Base-by-base conservation (phyloP, 345 rosid genomes). In the Acer yangbiense region DNA sequence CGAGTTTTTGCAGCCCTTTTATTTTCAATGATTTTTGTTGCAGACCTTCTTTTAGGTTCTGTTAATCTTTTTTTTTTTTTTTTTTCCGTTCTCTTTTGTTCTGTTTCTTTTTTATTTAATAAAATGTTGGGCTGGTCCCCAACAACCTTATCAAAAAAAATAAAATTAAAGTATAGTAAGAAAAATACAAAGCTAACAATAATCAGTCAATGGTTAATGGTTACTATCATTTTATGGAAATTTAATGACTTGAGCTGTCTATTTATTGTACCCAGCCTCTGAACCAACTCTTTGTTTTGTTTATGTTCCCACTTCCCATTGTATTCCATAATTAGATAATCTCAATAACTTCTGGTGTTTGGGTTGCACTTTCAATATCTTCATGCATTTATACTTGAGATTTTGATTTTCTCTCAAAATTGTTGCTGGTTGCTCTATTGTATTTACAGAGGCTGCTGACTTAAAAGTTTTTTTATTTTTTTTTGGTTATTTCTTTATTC, bases 181-280 rank as follows among this genome's bases (percentile, higher is more conserved):
- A 35, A 32, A 32, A 32, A 32, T 32, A 32, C 35, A 32, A 32
- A 32, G 35, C 35, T 32, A 32, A 6, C 35, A 7, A 44, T 2
- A 8, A 10, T 11, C 52, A 46, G 52, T 46, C 3, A 1, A 46
- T 18, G 11, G 55, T 68, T 57, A 39, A 20, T 74, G 74, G 50
- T 50, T 58, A 14, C n/a, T 4, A 41, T 20, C 18, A 57, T 39
- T 48, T 68, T 63, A 43, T 43, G 58, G 58, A 23, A 3, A 66
- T 65, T 76, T 65, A 80, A 71, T 70, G 18, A 27, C 66, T 25
- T 63, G 44, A 70, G 13, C 73, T 57, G 76, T 39, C 64, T 67
- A 80, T 71, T 71, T 71, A 58, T 46, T 75, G 46, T 43, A 1
- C 20, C 29, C n/a, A 50, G 48, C 7, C 35, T 68, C 48, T 54